Evolutionary conservation across 441 rosid genomes (phyloP).

Genomic region (Aquilaria agallochum): DNA sequence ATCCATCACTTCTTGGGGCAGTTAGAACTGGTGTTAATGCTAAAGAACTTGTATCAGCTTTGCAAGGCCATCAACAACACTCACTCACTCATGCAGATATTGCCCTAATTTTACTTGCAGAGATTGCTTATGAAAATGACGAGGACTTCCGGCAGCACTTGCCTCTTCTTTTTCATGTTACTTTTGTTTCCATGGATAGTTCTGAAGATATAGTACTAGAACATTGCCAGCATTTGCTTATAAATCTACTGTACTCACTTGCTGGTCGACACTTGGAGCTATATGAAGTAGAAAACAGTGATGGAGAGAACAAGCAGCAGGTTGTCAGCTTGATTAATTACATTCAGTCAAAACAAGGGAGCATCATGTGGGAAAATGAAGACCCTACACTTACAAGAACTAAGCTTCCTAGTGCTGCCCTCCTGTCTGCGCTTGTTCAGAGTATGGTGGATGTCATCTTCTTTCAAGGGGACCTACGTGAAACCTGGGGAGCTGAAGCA

Average conservation of each 20-base stretch:
- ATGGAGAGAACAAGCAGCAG: slow-evolving; percentile 93
- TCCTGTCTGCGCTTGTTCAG: slow-evolving; percentile 87
- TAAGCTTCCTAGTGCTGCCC: slow-evolving; percentile 93
- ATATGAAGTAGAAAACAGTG: slow-evolving; percentile 86
- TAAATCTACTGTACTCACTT: slow-evolving; percentile 83
- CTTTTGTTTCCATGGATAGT: slow-evolving; percentile 96
- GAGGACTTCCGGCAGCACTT: slow-evolving; percentile 96
- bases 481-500: slow-evolving; percentile 95
- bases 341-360: slow-evolving; percentile 92
- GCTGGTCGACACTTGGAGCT: slow-evolving; percentile 96
- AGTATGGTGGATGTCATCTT: slow-evolving; percentile 98
- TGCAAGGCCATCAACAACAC: slow-evolving; percentile 97
- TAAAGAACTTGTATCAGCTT: slow-evolving; percentile 89
- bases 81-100: slow-evolving; percentile 93
- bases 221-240: slow-evolving; percentile 95
- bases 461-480: slow-evolving; percentile 98
- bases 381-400: slow-evolving; percentile 76
- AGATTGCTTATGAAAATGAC: slow-evolving; percentile 91
- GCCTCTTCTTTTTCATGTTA: slow-evolving; percentile 91
- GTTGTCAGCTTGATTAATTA: slow-evolving; percentile 91
- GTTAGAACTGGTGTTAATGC: slow-evolving; percentile 74
- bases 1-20: slow-evolving; percentile 63
- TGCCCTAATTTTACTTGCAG: slow-evolving; percentile 88
- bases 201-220: slow-evolving; percentile 96
- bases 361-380: slow-evolving; percentile 99